Evolutionary conservation across 495 filamentous ascomycete genomes (phyloP).

Genomic region (Tuber umbilicatum): DNA sequence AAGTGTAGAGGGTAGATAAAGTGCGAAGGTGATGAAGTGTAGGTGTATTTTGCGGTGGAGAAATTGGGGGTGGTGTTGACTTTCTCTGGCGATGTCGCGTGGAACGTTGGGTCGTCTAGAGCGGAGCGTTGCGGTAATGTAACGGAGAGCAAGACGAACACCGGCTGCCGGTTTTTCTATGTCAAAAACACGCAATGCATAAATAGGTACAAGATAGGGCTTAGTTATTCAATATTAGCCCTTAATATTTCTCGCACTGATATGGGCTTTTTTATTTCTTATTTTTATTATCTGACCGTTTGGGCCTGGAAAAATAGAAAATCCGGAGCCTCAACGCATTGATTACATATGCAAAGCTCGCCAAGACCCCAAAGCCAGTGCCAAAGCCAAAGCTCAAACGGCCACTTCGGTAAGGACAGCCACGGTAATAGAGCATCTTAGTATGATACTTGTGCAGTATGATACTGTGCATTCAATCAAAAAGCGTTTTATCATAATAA

Average conservation of each 20-base stretch:
- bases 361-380: not conserved
- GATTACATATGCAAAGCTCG: not conserved
- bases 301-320: not conserved
- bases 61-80: not conserved
- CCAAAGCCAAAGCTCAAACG: not conserved
- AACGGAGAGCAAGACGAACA: not conserved
- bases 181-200: not conserved
- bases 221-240: not conserved
- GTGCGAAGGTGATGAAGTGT: not conserved
- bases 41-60: not conserved
- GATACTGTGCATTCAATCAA: not conserved
- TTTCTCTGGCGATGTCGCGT: constrained; percentile 4
- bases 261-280: not conserved
- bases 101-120: not conserved
- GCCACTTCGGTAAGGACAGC: not conserved
- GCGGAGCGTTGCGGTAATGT: not conserved
- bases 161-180: not conserved
- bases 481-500: not conserved
- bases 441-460: not conserved
- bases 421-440: not conserved
- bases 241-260: not conserved
- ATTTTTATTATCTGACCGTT: not conserved
- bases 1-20: not conserved
- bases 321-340: not conserved
- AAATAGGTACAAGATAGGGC: not conserved